Percentiles rank a stretch among this genome's conserved stretches.
These are phyloP conservation scores for Hymenoscyphus linearis DNA, from an alignment of 2,329 filamentous ascomycete species.

Conservation along the genomic window DNA sequence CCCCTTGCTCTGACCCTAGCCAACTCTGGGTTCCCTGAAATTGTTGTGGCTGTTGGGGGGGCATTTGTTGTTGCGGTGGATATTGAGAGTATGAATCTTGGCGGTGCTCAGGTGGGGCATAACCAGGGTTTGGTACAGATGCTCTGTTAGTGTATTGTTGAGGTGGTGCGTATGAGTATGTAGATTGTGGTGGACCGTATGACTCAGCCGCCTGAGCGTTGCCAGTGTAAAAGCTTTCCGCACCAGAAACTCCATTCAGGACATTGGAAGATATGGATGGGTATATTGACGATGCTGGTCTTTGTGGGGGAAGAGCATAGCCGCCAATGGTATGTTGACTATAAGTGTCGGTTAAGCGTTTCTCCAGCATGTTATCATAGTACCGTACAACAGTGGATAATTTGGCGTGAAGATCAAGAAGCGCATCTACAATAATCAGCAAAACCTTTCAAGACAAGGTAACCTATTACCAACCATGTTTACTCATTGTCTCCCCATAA, in stretches of 20 bases:
- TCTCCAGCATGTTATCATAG: conserved; percentile 97
- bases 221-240: conserved; percentile 79
- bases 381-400: conserved; percentile 93
- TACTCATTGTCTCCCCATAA: conserved; percentile 99
- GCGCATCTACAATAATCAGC: conserved; percentile 61
- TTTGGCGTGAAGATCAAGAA: conserved; percentile 91
- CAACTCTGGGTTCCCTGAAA: conserved; percentile 48
- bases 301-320: conserved; percentile 50
- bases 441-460: neutral
- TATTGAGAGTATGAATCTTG: conserved; percentile 24
- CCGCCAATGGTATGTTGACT: conserved; percentile 68
- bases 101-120: conserved; percentile 20
- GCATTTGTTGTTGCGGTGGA: conserved; percentile 40
- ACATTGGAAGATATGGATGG: conserved; percentile 59
- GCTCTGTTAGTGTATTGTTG: conserved; percentile 34
- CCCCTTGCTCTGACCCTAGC: conserved; percentile 33
- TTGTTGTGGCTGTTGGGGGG: conserved; percentile 33
- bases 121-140: conserved; percentile 21
- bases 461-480: conserved; percentile 66
- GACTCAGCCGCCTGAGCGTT: conserved; percentile 46
- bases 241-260: conserved; percentile 43
- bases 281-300: conserved; percentile 58
- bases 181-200: conserved; percentile 45
- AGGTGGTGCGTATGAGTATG: conserved; percentile 44
- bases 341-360: conserved; percentile 88